Evolutionary conservation across 495 filamentous ascomycete species (phyloP).

Genomic region (Talaromyces wortmannii): DNA sequence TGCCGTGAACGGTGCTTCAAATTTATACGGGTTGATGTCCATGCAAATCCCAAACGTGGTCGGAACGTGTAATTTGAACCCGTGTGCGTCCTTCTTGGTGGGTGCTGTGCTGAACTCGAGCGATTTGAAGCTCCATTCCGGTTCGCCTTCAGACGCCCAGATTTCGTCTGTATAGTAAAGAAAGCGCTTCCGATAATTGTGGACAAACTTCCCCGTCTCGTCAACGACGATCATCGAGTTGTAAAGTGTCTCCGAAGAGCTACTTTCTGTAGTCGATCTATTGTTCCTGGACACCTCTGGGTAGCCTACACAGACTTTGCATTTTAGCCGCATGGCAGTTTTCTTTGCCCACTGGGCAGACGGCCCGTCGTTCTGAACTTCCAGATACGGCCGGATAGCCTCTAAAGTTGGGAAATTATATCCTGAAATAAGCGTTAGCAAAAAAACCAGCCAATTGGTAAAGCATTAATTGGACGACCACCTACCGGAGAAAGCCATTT

Average conservation of each 20-base stretch:
- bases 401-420: conserved; percentile 84
- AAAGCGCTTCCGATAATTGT: conserved; percentile 84
- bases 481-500: conserved; percentile 82
- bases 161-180: conserved; percentile 89
- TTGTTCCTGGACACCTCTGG: conserved; percentile 52
- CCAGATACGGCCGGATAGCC: conserved; percentile 75
- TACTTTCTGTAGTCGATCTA: neutral
- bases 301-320: conserved; percentile 84
- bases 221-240: conserved; percentile 83
- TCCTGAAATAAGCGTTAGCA: conserved; percentile 37
- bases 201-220: conserved; percentile 59
- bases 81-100: neutral
- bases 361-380: conserved; percentile 65
- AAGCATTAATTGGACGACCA: neutral
- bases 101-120: conserved; percentile 19
- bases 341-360: conserved; percentile 74
- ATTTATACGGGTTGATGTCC: conserved; percentile 66
- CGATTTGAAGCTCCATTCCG: conserved; percentile 42
- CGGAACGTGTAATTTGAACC: conserved; percentile 22
- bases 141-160: conserved; percentile 74
- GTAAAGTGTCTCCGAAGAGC: conserved; percentile 45
- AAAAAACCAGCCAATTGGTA: neutral
- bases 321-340: conserved; percentile 63
- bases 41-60: conserved; percentile 86
- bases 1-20: conserved; percentile 65